Evolutionary conservation across 495 filamentous ascomycete species (phyloP).

Genomic region (Tuber umbilicatum): DNA sequence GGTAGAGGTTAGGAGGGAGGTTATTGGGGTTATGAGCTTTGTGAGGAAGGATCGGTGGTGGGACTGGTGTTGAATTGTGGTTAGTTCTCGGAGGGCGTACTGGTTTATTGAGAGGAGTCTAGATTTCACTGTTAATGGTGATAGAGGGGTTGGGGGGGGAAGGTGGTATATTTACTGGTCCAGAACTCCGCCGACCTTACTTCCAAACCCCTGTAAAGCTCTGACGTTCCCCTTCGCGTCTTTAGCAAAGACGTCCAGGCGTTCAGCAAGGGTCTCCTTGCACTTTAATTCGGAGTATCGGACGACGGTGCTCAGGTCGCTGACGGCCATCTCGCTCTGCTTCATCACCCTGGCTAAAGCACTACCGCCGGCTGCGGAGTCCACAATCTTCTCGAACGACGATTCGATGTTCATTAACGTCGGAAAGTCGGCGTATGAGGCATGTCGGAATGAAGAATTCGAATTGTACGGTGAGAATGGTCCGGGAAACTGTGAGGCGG

Average conservation of each 20-base stretch:
- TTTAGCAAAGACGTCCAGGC: slow-evolving; percentile 38
- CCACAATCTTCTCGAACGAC: slow-evolving; percentile 42
- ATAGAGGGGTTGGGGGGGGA: slow-evolving; percentile 10
- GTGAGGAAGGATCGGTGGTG: slow-evolving; percentile 31
- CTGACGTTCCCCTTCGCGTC: slow-evolving; percentile 39
- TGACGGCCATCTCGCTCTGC: slow-evolving; percentile 41
- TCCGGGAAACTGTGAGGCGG: slow-evolving; percentile 9
- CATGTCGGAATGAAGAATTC: slow-evolving; percentile 30
- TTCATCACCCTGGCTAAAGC: slow-evolving; percentile 41
- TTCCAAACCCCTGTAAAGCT: slow-evolving; percentile 37
- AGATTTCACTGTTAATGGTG: slow-evolving; percentile 8
- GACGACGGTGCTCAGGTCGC: slow-evolving; percentile 39
- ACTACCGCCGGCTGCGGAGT: slow-evolving; percentile 39
- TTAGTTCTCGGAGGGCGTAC: slow-evolving; percentile 40
- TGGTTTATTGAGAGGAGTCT: slow-evolving; percentile 42
- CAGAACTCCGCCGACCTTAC: slow-evolving; percentile 41
- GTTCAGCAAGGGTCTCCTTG: slow-evolving; percentile 38
- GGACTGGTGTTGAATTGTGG: slow-evolving; percentile 31
- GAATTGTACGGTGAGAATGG: slow-evolving; percentile 14
- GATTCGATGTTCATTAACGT: slow-evolving; percentile 42
- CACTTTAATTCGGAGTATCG: slow-evolving; percentile 41
- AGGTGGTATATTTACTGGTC: slow-evolving; percentile 36
- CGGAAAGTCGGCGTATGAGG: slow-evolving; percentile 39
- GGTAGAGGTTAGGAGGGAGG: slow-evolving; percentile 22
- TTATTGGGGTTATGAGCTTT: slow-evolving; percentile 23